phyloP scores from a whole-genome alignment of 177 flowering plant genomes.

The Vitis hybrid region DNA sequence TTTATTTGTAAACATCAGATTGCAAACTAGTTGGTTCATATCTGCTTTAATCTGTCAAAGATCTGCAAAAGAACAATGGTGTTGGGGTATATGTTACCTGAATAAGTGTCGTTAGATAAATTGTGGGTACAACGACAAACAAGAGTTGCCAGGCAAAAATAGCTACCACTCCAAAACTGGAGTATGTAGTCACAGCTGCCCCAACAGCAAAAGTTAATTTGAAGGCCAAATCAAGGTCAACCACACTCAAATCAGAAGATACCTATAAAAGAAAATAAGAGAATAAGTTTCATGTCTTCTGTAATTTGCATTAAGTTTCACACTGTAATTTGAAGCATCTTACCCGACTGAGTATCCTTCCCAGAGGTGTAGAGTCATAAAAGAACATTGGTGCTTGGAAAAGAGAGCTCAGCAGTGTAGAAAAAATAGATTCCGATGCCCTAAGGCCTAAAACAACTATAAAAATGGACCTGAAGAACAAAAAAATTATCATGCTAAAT shows the following conservation, averaged over 20 bases:
- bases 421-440: conserved; percentile 28
- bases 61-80: background rate
- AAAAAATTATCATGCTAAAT: conserved; percentile 5
- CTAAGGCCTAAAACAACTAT: conserved; percentile 19
- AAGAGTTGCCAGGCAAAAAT: conserved; percentile 54
- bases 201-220: conserved; percentile 23
- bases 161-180: conserved; percentile 39
- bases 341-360: conserved; percentile 56
- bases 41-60: too few species aligned
- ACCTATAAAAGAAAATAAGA: conserved; percentile 17
- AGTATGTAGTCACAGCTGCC: conserved; percentile 31
- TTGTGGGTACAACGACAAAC: conserved; percentile 42
- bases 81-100: conserved; percentile 37
- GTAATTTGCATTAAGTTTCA: background rate
- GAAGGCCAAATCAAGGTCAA: conserved; percentile 50
- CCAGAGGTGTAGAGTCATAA: conserved; percentile 40
- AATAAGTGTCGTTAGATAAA: conserved; percentile 32
- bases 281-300: background rate
- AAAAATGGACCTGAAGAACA: conserved; percentile 19
- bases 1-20: too few species aligned
- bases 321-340: conserved; percentile 6
- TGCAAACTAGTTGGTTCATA: too few species aligned
- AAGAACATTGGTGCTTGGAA: conserved; percentile 45
- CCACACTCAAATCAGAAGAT: conserved; percentile 52
- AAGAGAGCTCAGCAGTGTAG: conserved; percentile 27